Base-by-base conservation (phyloP, 441 rosid genomes). In the Erysimum cheiri region DNA sequence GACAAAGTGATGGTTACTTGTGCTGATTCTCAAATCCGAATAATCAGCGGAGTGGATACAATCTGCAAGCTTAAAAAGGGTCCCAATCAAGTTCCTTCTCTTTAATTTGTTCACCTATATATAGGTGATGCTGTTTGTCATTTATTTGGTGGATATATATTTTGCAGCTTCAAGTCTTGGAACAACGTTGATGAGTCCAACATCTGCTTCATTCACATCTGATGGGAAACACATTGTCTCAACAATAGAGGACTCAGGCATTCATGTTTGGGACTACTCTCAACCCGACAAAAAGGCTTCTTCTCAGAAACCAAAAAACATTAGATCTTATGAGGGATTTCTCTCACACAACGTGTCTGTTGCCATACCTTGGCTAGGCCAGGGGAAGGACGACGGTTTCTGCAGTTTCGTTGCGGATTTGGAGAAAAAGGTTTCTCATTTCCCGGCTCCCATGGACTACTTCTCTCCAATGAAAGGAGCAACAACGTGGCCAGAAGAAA, bases 401-500 rank as follows among this genome's bases (percentile, higher is more conserved):
- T 31, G 24, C n/a, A 60, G 22, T 60, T 41, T 43, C 14, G 29
- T 60, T 0, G 52, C 52, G 0, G 65, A 60, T 28, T 41, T 60
- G 50, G 52, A 41, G 1, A 43, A 40, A 40, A 24, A 29, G 9
- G 2, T 40, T 60, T 8, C 53, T 43, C 66, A 43, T 26, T 41
- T 60, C 2, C 65, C 52, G 5, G 50, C 4, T 14, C 37, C 65
- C 53, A 28, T 60, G 2, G 81, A 80, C 41, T 80, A 75, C 63
- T 79, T 81, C 70, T 76, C 86, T 53, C 74, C 71, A 28, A 57
- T 78, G 7, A 82, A 73, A 81, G 81, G 88, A 44, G 77, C 82
- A 0, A 85, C 79, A 2, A 86, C 88, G 11, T 86, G 90, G 90
- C 90, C 90, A 0, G 88, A 86, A 71, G 90, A 86, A 78, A 80